phyloP scores from a whole-genome alignment of 805 yeast genomes.

The Schwanniomyces polymorphus region DNA sequence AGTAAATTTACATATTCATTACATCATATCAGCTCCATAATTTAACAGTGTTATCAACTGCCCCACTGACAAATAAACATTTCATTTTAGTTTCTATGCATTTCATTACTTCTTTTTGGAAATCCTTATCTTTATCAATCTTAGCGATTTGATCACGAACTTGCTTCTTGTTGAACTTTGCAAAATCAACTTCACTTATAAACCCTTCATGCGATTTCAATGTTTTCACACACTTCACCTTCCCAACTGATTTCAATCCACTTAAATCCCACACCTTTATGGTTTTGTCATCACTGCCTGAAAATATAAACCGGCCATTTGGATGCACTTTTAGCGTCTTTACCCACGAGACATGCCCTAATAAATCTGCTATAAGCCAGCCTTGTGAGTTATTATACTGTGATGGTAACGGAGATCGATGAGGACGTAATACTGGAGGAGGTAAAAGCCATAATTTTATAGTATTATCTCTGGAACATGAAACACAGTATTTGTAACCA shows the following conservation, averaged over 20 bases:
- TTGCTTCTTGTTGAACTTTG: constrained; percentile 30
- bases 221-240: constrained; percentile 46
- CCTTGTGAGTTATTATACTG: constrained; percentile 57
- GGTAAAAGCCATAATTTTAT: constrained; percentile 80
- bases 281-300: constrained; percentile 78
- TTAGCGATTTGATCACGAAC: background rate
- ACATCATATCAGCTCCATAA: constrained; percentile 46
- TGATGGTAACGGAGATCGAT: constrained; percentile 56
- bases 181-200: constrained; percentile 61
- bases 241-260: constrained; percentile 34
- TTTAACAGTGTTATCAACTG: constrained; percentile 55
- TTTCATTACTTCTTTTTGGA: constrained; percentile 22
- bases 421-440: constrained; percentile 56
- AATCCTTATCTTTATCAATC: constrained; percentile 5
- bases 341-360: constrained; percentile 89
- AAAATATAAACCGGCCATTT: constrained; percentile 64
- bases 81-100: constrained; percentile 50
- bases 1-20: background rate
- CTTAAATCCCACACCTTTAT: constrained; percentile 76
- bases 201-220: constrained; percentile 74
- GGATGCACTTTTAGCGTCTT: constrained; percentile 71
- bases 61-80: constrained; percentile 64
- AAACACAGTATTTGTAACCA: constrained; percentile 71
- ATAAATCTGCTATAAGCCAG: constrained; percentile 51
- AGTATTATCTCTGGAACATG: constrained; percentile 78